phyloP scores from a whole-genome alignment of 306 rosid species.

The Cucumis hystrix region DNA sequence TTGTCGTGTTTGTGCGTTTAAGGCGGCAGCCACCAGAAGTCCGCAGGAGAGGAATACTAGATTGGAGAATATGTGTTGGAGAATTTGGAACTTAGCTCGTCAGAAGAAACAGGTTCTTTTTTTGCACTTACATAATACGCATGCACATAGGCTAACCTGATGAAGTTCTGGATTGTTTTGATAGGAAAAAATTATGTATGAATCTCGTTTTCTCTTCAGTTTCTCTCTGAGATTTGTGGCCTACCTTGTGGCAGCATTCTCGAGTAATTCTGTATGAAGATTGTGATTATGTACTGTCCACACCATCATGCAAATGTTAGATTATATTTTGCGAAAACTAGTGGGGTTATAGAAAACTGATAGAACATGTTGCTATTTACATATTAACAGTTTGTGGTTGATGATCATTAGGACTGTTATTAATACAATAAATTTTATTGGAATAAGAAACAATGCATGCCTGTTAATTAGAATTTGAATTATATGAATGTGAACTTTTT shows the following conservation, averaged over 20 bases:
- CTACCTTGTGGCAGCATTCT: not conserved
- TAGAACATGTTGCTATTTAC: not conserved
- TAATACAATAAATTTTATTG: not conserved
- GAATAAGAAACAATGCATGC: not conserved
- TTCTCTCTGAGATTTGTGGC: not conserved
- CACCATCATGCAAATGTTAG: not conserved
- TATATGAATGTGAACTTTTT: not conserved
- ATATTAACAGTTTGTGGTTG: too few species aligned
- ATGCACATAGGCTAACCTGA: not conserved
- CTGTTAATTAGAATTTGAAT: not conserved
- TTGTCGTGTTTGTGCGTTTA: not conserved
- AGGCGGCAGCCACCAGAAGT: slow-evolving; percentile 96
- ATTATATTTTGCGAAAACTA: not conserved
- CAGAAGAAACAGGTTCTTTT: slow-evolving; percentile 81
- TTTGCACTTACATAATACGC: not conserved
- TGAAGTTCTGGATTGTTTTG: not conserved
- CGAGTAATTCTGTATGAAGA: not conserved
- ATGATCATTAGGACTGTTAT: not conserved
- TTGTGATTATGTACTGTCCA: not conserved
- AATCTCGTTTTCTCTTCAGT: not conserved
- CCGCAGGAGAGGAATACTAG: slow-evolving; percentile 97
- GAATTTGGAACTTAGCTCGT: slow-evolving; percentile 98
- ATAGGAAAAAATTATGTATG: not conserved
- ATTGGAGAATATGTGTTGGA: slow-evolving; percentile 97
- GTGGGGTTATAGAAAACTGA: not conserved